These are phyloP conservation scores for Paraphaeosphaeria minitans DNA, from an alignment of 2,329 filamentous ascomycete species.

Conservation along the genomic window DNA sequence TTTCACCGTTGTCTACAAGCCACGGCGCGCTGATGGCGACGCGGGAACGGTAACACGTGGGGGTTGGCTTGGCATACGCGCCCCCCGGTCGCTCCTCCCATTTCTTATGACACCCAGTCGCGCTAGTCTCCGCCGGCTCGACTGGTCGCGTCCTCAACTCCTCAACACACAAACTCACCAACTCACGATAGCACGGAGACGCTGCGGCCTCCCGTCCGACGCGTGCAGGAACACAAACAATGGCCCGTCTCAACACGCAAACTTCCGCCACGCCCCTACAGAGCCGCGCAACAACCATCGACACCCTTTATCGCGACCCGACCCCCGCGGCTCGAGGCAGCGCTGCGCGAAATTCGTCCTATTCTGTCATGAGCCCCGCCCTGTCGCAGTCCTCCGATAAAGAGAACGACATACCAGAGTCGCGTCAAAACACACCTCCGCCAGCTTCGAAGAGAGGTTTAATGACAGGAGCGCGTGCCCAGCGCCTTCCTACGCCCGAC, in stretches of 20 bases:
- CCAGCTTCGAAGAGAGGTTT: constrained; percentile 51
- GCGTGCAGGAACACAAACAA: constrained; percentile 16
- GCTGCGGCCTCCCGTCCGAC: not conserved
- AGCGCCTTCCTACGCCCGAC: constrained; percentile 46
- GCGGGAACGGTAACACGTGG: constrained; percentile 28
- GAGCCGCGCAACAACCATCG: constrained; percentile 36
- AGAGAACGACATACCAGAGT: constrained; percentile 48
- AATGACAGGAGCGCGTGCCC: constrained; percentile 36
- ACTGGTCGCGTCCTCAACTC: not conserved
- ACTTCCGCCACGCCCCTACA: constrained; percentile 35
- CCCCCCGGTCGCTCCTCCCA: constrained; percentile 21
- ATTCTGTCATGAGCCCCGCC: constrained; percentile 41
- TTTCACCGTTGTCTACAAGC: not conserved
- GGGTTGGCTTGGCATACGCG: constrained; percentile 27
- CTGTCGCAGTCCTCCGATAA: constrained; percentile 49
- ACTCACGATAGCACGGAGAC: not conserved
- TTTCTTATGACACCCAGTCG: constrained; percentile 12
- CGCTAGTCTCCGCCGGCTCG: not conserved
- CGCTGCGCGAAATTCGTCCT: constrained; percentile 31
- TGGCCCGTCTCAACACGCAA: constrained; percentile 46
- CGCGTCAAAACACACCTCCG: constrained; percentile 33
- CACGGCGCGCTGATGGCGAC: constrained; percentile 18
- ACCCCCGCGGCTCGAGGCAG: constrained; percentile 22
- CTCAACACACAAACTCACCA: not conserved
- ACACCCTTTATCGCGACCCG: constrained; percentile 46